Percentiles rank a stretch among this genome's conserved stretches.
These are phyloP conservation scores for Aspergillus novoparasiticus DNA, from an alignment of 2,329 filamentous ascomycete species.

Conservation along the genomic window DNA sequence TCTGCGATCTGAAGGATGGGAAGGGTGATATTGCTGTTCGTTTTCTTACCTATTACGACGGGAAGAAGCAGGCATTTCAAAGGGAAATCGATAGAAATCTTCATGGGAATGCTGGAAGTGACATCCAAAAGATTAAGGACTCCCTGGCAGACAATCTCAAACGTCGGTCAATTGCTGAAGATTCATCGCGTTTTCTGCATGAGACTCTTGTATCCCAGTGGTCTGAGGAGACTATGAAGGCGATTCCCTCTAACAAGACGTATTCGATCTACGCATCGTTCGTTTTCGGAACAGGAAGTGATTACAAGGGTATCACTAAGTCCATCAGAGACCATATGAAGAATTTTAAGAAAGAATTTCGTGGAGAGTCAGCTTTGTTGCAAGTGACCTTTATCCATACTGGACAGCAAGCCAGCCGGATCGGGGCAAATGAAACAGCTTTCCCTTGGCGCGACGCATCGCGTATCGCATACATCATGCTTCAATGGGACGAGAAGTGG, in stretches of 20 bases:
- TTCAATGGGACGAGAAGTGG: neutral
- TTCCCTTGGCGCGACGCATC: neutral
- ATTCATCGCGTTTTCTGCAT: neutral
- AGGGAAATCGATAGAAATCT: neutral
- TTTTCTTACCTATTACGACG: neutral
- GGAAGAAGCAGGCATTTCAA: neutral
- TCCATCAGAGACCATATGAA: neutral
- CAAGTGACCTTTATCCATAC: neutral
- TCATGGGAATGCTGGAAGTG: too few species aligned
- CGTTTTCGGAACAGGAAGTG: neutral
- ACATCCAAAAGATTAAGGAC: neutral
- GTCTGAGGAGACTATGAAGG: neutral
- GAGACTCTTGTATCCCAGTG: neutral
- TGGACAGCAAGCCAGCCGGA: neutral
- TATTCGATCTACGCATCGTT: neutral
- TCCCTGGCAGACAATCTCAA: neutral
- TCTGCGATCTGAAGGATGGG: neutral
- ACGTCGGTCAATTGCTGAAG: neutral
- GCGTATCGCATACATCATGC: neutral
- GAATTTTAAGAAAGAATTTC: neutral
- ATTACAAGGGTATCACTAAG: neutral
- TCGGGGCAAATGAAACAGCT: neutral
- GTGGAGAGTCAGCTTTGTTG: neutral
- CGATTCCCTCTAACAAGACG: neutral
- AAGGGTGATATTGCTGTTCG: neutral